Conservation (phyloP, 2,329 filamentous ascomycete species). For the Fusarium poae region DNA sequence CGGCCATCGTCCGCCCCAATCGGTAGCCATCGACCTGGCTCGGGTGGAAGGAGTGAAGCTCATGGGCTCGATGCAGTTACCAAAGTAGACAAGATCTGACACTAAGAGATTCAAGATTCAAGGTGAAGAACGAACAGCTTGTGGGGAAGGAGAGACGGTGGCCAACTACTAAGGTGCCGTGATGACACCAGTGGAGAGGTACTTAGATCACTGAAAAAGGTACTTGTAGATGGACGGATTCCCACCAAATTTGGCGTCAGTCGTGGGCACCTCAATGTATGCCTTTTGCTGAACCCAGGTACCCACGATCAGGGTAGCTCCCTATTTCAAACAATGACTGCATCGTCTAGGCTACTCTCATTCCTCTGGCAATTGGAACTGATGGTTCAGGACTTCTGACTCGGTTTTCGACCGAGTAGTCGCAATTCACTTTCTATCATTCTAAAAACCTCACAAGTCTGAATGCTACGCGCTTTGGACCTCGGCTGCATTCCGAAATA, state of each 20-base stretch:
- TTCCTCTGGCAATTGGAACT: not conserved
- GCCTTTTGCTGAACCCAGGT: not conserved
- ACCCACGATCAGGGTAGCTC: not conserved
- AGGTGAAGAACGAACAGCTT: constrained; percentile 28
- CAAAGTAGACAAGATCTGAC: constrained; percentile 24
- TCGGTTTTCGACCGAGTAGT: constrained; percentile 37
- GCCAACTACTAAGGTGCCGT: constrained; percentile 24
- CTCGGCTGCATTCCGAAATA: constrained; percentile 23
- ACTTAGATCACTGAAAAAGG: not conserved
- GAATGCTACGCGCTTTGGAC: constrained; percentile 6
- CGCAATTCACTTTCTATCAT: not conserved
- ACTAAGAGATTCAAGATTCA: constrained; percentile 23
- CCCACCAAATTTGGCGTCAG: not conserved
- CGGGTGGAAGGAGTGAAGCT: constrained; percentile 52
- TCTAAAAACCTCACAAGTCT: not conserved
- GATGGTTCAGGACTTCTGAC: not conserved
- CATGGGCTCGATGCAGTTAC: constrained; percentile 4
- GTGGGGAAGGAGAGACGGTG: constrained; percentile 17
- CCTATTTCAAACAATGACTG: not conserved
- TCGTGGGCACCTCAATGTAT: not conserved
- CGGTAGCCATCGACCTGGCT: constrained; percentile 55
- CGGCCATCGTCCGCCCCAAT: constrained; percentile 47
- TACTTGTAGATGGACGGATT: constrained; percentile 1
- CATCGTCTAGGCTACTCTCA: too few relatives aligned
- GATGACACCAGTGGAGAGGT: constrained; percentile 8